Conservation (phyloP, 371 early-diverging fungal genomes). For the Mucor lusitanicus region DNA sequence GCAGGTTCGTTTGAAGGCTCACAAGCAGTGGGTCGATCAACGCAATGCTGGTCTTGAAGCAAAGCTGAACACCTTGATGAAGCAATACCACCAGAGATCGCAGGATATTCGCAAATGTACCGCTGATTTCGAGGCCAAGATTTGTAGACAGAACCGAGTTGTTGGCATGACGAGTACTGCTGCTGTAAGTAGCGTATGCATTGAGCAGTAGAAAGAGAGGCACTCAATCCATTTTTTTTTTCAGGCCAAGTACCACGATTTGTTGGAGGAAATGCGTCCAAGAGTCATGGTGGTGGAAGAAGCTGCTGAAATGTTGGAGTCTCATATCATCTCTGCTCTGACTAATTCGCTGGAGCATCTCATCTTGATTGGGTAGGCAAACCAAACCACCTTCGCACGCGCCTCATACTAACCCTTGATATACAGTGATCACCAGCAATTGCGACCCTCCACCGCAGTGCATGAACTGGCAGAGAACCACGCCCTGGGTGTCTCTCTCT, state of each 20-base stretch:
- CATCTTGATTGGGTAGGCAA: slow-evolving; percentile 64
- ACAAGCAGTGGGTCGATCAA: slow-evolving; percentile 57
- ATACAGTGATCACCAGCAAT: slow-evolving; percentile 68
- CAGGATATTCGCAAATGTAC: slow-evolving; percentile 43
- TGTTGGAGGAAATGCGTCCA: slow-evolving; percentile 51
- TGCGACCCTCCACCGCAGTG: slow-evolving; percentile 62
- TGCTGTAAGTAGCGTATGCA: slow-evolving; percentile 50
- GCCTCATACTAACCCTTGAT: background rate
- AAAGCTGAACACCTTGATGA: slow-evolving; percentile 35
- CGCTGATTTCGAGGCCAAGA: slow-evolving; percentile 42
- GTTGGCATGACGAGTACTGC: slow-evolving; percentile 77
- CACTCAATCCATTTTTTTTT: background rate
- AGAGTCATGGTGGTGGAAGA: slow-evolving; percentile 71
- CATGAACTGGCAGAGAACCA: slow-evolving; percentile 50
- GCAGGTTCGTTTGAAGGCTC: slow-evolving; percentile 53
- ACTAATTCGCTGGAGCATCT: slow-evolving; percentile 62
- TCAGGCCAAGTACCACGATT: slow-evolving; percentile 65
- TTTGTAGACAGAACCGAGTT: slow-evolving; percentile 52
- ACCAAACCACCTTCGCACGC: background rate
- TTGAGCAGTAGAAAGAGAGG: background rate
- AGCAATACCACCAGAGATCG: slow-evolving; percentile 38
- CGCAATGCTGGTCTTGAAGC: slow-evolving; percentile 31
- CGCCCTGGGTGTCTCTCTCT: slow-evolving; percentile 63
- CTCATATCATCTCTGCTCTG: slow-evolving; percentile 66
- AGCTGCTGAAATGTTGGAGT: slow-evolving; percentile 76